phyloP scores from a whole-genome alignment of 139 green algal species.

The Auxenochlorella pyrenoidosa region DNA sequence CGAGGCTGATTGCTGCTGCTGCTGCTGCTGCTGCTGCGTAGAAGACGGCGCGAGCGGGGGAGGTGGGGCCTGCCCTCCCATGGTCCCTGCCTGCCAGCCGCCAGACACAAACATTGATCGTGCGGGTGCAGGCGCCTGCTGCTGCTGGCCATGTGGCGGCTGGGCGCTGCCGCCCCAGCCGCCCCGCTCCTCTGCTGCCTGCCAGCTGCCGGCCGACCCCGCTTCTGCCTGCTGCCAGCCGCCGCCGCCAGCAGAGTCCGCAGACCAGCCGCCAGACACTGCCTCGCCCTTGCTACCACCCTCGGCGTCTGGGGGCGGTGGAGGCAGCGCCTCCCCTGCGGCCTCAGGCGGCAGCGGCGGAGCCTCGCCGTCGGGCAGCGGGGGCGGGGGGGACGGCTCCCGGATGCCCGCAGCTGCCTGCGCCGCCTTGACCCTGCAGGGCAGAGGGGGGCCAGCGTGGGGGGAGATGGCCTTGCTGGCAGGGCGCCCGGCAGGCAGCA shows the following conservation, averaged over 20 bases:
- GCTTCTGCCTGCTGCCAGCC: background rate
- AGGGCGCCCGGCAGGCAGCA: background rate
- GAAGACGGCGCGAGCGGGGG: background rate
- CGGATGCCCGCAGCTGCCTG: slow-evolving; percentile 26
- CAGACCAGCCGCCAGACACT: background rate
- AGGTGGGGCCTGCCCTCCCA: background rate
- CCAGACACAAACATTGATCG: slow-evolving; percentile 18
- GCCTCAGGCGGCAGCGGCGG: background rate
- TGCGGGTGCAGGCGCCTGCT: slow-evolving; percentile 13
- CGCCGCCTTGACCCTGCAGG: slow-evolving; percentile 13
- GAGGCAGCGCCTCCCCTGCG: background rate
- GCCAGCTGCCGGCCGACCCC: background rate
- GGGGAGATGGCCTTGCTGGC: too few species aligned
- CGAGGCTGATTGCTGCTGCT: background rate
- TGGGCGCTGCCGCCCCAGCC: background rate
- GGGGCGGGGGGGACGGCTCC: slow-evolving; percentile 5
- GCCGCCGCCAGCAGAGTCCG: background rate
- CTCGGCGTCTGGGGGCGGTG: background rate
- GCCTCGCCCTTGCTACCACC: background rate
- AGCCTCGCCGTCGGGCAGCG: background rate
- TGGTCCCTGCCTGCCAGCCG: slow-evolving; percentile 22
- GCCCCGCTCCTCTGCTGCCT: background rate
- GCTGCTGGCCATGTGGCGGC: background rate
- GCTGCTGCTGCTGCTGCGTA: slow-evolving; percentile 16
- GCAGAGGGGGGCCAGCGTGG: background rate